Percentiles rank a stretch among this genome's conserved stretches.
Evolutionary conservation across 2,329 filamentous ascomycete genomes (phyloP).

Genomic region (Aquanectria penicillioides): DNA sequence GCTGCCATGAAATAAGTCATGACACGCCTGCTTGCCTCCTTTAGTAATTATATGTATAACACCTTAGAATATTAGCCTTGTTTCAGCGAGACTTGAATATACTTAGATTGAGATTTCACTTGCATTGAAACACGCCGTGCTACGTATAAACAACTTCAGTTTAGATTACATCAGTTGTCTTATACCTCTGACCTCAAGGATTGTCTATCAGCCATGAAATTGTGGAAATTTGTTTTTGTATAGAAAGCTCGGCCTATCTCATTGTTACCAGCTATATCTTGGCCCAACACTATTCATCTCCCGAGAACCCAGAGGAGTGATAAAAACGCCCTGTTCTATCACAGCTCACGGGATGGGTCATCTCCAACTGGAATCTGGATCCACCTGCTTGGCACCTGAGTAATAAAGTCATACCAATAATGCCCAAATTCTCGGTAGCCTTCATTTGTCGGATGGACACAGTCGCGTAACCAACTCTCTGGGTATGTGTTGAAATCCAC

Average conservation of each 20-base stretch:
- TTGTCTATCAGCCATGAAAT: too few species aligned
- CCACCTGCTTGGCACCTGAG: slow-evolving; percentile 34
- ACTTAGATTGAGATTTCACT: slow-evolving; percentile 4
- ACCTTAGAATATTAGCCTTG: background rate
- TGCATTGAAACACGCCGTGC: too few species aligned
- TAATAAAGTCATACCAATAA: slow-evolving; percentile 39
- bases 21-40: background rate
- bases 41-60: background rate
- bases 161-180: too few species aligned
- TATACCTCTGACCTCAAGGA: too few species aligned
- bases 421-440: slow-evolving; percentile 31
- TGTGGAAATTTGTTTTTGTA: too few species aligned
- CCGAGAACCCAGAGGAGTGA: too few species aligned
- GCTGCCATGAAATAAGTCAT: slow-evolving; percentile 8
- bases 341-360: too few species aligned
- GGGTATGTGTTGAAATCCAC: slow-evolving; percentile 28
- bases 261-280: too few species aligned
- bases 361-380: slow-evolving; percentile 27
- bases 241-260: too few species aligned
- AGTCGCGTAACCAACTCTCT: slow-evolving; percentile 24
- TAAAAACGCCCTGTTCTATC: too few species aligned
- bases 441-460: slow-evolving; percentile 34
- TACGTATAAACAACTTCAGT: too few species aligned
- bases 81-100: background rate
- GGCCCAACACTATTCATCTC: too few species aligned